phyloP scores from a whole-genome alignment of 2,329 filamentous ascomycete genomes.

The Alternaria sp. region DNA sequence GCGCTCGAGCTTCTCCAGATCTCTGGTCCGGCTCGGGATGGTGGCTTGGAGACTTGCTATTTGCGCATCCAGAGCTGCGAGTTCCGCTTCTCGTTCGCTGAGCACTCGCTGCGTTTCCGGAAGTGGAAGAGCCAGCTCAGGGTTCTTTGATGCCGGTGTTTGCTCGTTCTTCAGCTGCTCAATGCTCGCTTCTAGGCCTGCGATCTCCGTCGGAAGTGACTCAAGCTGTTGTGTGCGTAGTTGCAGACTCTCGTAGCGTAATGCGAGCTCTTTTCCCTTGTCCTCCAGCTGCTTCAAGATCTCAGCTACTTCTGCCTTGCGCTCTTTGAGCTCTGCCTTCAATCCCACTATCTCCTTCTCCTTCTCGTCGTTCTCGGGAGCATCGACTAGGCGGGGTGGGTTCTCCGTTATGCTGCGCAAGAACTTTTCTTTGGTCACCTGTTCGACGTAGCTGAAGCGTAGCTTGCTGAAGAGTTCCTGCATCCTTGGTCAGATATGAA shows the following conservation, averaged over 20 bases:
- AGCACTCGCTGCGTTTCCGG: conserved; percentile 55
- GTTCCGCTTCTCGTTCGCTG: conserved; percentile 52
- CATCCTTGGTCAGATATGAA: conserved; percentile 13
- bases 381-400: conserved; percentile 83
- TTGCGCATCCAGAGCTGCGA: conserved; percentile 54
- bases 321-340: conserved; percentile 79
- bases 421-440: conserved; percentile 98
- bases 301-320: conserved; percentile 79
- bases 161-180: conserved; percentile 55
- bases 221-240: conserved; percentile 62
- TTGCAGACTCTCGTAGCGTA: conserved; percentile 64
- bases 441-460: conserved; percentile 96
- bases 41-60: conserved; percentile 64
- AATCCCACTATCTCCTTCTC: conserved; percentile 68
- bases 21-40: conserved; percentile 70
- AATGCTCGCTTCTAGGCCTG: conserved; percentile 61
- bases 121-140: conserved; percentile 55
- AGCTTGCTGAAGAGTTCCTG: conserved; percentile 92
- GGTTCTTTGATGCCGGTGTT: conserved; percentile 48
- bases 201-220: conserved; percentile 62
- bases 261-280: conserved; percentile 67
- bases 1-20: conserved; percentile 70
- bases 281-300: conserved; percentile 77
- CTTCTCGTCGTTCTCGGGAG: conserved; percentile 72
- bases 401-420: conserved; percentile 91